Evolutionary conservation across 1,139 yeast genomes (phyloP).

Genomic region (Ogataea hybrid): DNA sequence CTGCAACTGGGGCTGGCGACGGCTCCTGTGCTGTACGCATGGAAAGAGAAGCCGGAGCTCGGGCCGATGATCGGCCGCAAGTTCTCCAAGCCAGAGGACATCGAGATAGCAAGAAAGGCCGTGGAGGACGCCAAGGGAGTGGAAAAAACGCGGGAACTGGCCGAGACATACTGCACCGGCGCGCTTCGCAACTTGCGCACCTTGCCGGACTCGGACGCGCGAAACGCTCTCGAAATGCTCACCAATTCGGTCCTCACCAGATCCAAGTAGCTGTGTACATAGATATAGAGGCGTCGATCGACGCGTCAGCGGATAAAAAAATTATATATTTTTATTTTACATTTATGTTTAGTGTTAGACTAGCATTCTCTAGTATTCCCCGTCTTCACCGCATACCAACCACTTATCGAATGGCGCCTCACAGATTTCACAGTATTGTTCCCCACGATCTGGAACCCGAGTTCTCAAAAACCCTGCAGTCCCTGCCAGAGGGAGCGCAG

Average conservation of each 20-base stretch:
- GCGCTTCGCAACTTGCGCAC: slow-evolving; percentile 71
- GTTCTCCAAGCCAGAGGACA: slow-evolving; percentile 78
- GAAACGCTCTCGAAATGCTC: slow-evolving; percentile 82
- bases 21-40: slow-evolving; percentile 92
- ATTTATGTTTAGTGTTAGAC: neutral
- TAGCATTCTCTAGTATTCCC: neutral
- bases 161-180: slow-evolving; percentile 69
- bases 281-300: slow-evolving; percentile 28
- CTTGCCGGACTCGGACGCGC: slow-evolving; percentile 85
- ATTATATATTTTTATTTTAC: slow-evolving; percentile 10
- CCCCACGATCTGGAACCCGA: neutral
- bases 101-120: slow-evolving; percentile 70
- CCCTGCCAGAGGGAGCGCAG: neutral
- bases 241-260: slow-evolving; percentile 84
- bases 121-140: slow-evolving; percentile 76
- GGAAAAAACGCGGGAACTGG: slow-evolving; percentile 71
- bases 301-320: neutral
- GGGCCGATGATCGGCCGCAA: slow-evolving; percentile 84
- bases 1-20: slow-evolving; percentile 92
- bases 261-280: slow-evolving; percentile 39
- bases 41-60: slow-evolving; percentile 83
- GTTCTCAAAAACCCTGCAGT: neutral
- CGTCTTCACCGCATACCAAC: too few species aligned
- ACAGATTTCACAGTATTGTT: neutral
- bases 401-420: neutral